These are phyloP conservation scores for Blumeria hordei DNA, from an alignment of 2,329 filamentous ascomycete genomes.

Conservation along the genomic window DNA sequence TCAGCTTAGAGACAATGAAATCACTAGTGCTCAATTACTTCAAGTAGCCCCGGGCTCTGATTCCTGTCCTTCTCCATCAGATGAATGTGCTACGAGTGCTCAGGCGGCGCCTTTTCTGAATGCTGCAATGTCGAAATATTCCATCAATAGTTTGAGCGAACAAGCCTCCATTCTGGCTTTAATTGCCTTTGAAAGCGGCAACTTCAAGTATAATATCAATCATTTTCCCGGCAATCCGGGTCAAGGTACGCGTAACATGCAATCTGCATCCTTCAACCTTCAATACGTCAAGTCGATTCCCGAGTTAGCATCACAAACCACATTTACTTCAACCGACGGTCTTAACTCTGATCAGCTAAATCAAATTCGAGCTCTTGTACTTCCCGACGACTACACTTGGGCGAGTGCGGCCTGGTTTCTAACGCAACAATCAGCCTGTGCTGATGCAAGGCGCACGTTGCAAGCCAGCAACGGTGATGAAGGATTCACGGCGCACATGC, in stretches of 20 bases:
- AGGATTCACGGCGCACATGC: slow-evolving; percentile 28
- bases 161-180: slow-evolving; percentile 34
- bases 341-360: slow-evolving; percentile 17
- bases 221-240: slow-evolving; percentile 27
- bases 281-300: slow-evolving; percentile 26
- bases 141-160: slow-evolving; percentile 24
- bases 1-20: not conserved
- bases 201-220: slow-evolving; percentile 38
- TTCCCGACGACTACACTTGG: slow-evolving; percentile 26
- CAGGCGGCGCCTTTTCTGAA: slow-evolving; percentile 26
- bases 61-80: slow-evolving; percentile 20
- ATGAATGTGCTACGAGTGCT: slow-evolving; percentile 27
- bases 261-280: slow-evolving; percentile 27
- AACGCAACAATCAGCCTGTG: slow-evolving; percentile 23
- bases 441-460: slow-evolving; percentile 20
- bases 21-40: slow-evolving; percentile 6
- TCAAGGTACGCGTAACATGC: slow-evolving; percentile 42
- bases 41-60: slow-evolving; percentile 24
- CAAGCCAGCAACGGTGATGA: slow-evolving; percentile 18
- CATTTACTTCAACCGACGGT: slow-evolving; percentile 11
- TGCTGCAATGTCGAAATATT: slow-evolving; percentile 27
- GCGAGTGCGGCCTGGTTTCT: slow-evolving; percentile 37
- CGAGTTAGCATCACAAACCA: slow-evolving; percentile 17
- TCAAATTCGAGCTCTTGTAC: slow-evolving; percentile 24
- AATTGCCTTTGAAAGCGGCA: slow-evolving; percentile 34